These are phyloP conservation scores for Trichothecium roseum DNA, from an alignment of 2,329 filamentous ascomycete species.

Conservation along the genomic window DNA sequence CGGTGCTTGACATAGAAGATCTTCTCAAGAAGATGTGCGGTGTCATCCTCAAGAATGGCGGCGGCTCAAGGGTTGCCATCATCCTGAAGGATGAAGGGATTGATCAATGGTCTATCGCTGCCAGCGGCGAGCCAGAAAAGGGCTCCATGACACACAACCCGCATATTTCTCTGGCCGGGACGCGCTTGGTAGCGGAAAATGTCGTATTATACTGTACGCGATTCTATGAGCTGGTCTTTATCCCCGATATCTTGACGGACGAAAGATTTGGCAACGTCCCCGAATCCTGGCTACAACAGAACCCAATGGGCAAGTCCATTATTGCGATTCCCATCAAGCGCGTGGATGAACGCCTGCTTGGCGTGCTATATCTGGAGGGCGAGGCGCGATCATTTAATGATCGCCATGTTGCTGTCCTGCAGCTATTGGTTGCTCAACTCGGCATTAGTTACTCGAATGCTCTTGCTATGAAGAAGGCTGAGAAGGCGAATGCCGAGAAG, in stretches of 20 bases:
- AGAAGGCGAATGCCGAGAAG: constrained; percentile 70
- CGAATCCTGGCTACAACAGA: constrained; percentile 55
- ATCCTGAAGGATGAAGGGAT: constrained; percentile 51
- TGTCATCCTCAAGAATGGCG: constrained; percentile 69
- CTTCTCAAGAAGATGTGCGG: constrained; percentile 73
- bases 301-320: constrained; percentile 61
- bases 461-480: constrained; percentile 57
- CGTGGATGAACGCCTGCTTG: constrained; percentile 60
- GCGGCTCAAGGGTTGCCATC: constrained; percentile 60
- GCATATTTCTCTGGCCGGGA: constrained; percentile 53
- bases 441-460: constrained; percentile 62
- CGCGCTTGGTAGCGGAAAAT: constrained; percentile 63
- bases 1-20: constrained; percentile 64
- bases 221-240: constrained; percentile 65
- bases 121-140: constrained; percentile 60
- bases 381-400: constrained; percentile 69
- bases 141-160: constrained; percentile 58
- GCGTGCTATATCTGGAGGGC: constrained; percentile 67
- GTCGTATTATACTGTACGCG: constrained; percentile 68
- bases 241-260: constrained; percentile 62
- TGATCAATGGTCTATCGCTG: constrained; percentile 60
- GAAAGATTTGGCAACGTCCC: constrained; percentile 70
- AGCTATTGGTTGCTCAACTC: constrained; percentile 70
- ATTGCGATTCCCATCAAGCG: constrained; percentile 74
- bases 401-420: constrained; percentile 54